Base-by-base conservation (phyloP, 2,329 filamentous ascomycete genomes). In the Neospermospora avenae region DNA sequence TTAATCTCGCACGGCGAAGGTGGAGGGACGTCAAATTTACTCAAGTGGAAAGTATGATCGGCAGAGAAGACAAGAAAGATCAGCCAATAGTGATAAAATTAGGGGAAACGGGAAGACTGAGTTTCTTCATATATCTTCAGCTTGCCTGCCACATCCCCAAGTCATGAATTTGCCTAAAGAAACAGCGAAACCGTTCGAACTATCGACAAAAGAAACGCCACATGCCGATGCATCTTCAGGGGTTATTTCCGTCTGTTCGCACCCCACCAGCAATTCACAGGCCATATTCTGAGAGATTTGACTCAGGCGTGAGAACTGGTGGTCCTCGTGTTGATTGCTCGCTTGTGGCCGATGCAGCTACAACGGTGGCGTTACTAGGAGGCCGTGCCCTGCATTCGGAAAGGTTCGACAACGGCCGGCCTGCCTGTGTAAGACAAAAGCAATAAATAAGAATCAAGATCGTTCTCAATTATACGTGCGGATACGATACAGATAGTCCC, bases 51-150 rank as follows among this genome's bases (percentile, higher is more conserved):
- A 42, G 4, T 11, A 4, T 45, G 20, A 14, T 45, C 42, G 39
- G 16, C 39, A 42, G 35, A 18, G 39, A 42, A 20, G 39, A 7
- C 18, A 20, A n/a, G 3, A 42, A 20, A 20, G n/a, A 8, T 18
- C 7, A n/a, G n/a, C n/a, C n/a, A 22, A 18, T 18, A 20, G 16
- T 4, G 11, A 22, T 4, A 22, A 14, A 7, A 14, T 1, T 1
- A 18, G 48, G 48, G 48, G 51, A 31, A 28, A 20, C 3, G 31
- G 18, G 49, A 53, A 28, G 39, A 54, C 20, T 24, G 11, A 25
- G 25, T 16, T 39, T 41, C 16, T 53, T 53, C 49, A 53, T 53
- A 41, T 54, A 54, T 28, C 24, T 42, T 42, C 51, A 54, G 34
- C 35, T 18, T 20, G 8, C 25, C 35, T 35, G 28, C 35, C 51